Evolutionary conservation across 768 basidiomycete genomes (phyloP).

Genomic region (Boletus rubroflammeus): DNA sequence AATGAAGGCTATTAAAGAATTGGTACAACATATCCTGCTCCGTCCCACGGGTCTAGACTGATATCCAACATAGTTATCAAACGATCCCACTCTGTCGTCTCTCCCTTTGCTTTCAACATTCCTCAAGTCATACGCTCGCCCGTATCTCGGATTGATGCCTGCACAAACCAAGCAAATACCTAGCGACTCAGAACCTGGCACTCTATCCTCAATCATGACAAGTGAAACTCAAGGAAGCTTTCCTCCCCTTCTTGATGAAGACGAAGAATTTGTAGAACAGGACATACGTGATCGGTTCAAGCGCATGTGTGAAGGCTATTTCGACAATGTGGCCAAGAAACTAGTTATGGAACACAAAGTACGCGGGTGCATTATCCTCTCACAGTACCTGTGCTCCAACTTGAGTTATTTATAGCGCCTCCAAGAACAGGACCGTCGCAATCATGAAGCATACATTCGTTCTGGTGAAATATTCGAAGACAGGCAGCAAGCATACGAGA

Average conservation of each 20-base stretch:
- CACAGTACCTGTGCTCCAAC: not conserved
- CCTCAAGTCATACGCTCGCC: constrained; percentile 85
- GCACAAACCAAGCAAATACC: constrained; percentile 58
- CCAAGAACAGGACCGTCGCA: constrained; percentile 94
- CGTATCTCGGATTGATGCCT: constrained; percentile 78
- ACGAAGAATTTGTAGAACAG: constrained; percentile 76
- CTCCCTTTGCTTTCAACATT: constrained; percentile 89
- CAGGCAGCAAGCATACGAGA: constrained; percentile 97
- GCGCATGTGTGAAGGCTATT: constrained; percentile 91
- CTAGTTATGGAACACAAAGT: constrained; percentile 90
- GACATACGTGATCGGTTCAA: constrained; percentile 87
- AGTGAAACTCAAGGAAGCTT: constrained; percentile 36
- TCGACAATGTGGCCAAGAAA: constrained; percentile 88
- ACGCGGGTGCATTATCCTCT: constrained; percentile 16
- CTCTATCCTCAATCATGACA: constrained; percentile 41
- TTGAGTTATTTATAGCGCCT: constrained; percentile 55
- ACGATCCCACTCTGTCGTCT: constrained; percentile 82
- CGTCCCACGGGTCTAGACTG: constrained; percentile 13
- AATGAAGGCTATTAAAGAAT: constrained; percentile 80
- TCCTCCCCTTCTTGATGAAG: constrained; percentile 44
- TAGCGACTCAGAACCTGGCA: constrained; percentile 51
- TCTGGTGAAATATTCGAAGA: constrained; percentile 99
- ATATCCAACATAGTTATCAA: constrained; percentile 59
- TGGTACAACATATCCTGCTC: constrained; percentile 50
- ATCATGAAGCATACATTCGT: constrained; percentile 98